Percentiles rank a stretch among this genome's conserved stretches.
Conservation (phyloP, 2,329 filamentous ascomycete species). For the Beauveria australis region DNA sequence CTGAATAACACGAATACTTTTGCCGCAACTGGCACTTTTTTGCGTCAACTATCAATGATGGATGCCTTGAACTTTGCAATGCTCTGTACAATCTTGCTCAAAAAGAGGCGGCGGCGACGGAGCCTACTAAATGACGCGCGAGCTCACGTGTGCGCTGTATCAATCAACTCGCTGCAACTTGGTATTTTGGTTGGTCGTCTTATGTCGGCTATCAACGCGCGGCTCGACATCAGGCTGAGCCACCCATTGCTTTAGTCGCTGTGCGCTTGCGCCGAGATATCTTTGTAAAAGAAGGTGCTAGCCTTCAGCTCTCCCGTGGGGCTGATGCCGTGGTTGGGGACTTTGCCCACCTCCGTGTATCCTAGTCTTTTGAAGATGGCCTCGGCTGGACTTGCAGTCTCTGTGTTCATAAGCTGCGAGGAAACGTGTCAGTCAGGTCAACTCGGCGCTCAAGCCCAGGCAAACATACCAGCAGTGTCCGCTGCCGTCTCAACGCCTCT, state of each 20-base stretch:
- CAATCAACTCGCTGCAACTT: neutral
- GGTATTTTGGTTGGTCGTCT: neutral
- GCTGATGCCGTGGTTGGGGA: slow-evolving; percentile 45
- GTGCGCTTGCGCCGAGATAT: slow-evolving; percentile 26
- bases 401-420: slow-evolving; percentile 43
- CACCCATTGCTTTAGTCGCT: neutral
- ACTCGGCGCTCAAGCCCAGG: neutral
- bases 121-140: neutral
- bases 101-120: neutral
- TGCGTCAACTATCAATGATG: neutral
- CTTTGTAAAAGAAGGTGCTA: slow-evolving; percentile 52
- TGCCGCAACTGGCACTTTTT: neutral
- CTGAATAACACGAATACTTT: neutral
- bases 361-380: slow-evolving; percentile 46
- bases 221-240: neutral
- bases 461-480: slow-evolving; percentile 42
- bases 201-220: neutral
- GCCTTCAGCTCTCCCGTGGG: slow-evolving; percentile 41
- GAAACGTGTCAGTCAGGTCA: neutral
- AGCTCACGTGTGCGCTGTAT: neutral
- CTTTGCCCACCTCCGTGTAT: slow-evolving; percentile 45
- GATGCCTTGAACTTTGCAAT: neutral
- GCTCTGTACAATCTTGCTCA: neutral
- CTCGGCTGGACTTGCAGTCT: slow-evolving; percentile 44
- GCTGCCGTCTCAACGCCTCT: slow-evolving; percentile 40